Conservation (phyloP, 2,329 filamentous ascomycete genomes). For the Mycosphaerella arachidis region DNA sequence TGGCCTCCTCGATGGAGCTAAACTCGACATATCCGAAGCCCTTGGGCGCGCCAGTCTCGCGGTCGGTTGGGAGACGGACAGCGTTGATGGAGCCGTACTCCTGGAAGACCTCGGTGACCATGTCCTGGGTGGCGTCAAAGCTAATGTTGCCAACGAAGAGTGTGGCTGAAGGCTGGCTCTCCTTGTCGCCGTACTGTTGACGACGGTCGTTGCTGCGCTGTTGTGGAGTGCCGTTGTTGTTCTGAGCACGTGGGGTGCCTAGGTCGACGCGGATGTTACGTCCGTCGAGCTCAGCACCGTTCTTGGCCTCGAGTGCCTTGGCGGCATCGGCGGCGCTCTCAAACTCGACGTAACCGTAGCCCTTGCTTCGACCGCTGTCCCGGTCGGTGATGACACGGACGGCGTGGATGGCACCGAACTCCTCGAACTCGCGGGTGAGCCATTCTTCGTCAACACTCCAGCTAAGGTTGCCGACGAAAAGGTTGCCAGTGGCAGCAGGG, state of each 20-base stretch:
- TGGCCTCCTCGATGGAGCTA: slow-evolving; percentile 75
- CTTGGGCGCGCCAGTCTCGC: slow-evolving; percentile 78
- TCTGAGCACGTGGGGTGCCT: slow-evolving; percentile 61
- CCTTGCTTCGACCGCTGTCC: slow-evolving; percentile 76
- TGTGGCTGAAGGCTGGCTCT: slow-evolving; percentile 77
- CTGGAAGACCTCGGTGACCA: slow-evolving; percentile 68
- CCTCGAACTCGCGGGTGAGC: slow-evolving; percentile 75
- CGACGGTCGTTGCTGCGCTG: slow-evolving; percentile 54
- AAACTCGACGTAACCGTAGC: slow-evolving; percentile 91
- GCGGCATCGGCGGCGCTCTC: slow-evolving; percentile 61
- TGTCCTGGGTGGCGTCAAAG: slow-evolving; percentile 75
- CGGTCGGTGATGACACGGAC: slow-evolving; percentile 81
- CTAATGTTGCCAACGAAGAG: slow-evolving; percentile 89
- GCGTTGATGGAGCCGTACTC: slow-evolving; percentile 67
- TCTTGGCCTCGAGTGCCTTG: slow-evolving; percentile 70
- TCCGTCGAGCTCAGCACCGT: slow-evolving; percentile 68
- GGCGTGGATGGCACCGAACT: slow-evolving; percentile 66
- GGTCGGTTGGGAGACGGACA: slow-evolving; percentile 83
- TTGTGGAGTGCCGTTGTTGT: slow-evolving; percentile 40
- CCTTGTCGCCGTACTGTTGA: slow-evolving; percentile 68
- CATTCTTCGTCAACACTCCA: slow-evolving; percentile 86
- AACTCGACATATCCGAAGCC: slow-evolving; percentile 91
- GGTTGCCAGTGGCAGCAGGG: slow-evolving; percentile 52
- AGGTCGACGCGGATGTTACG: slow-evolving; percentile 76
- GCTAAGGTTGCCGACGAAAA: slow-evolving; percentile 86